Base-by-base conservation (phyloP, 495 filamentous ascomycete genomes). In the Penicillium subrubescens region DNA sequence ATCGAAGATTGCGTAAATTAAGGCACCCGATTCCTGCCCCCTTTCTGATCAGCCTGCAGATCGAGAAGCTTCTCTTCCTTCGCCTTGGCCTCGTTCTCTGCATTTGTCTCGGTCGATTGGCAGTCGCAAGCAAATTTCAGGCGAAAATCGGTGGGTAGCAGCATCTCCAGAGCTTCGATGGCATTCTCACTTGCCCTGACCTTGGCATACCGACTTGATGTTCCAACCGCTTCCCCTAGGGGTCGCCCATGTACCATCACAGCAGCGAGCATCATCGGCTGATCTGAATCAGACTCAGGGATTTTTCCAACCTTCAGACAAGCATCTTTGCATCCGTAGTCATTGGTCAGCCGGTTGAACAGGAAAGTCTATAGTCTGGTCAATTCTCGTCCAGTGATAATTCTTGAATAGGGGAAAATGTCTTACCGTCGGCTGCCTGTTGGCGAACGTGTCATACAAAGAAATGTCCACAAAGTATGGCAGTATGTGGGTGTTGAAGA, bases 401-500 rank as follows among this genome's bases (percentile, higher is more conserved):
- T 41, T 27, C 17, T 8, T 8, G 35, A 8, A 17, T 8, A 27
- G 37, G 52, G 8, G 41, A 34, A n/a, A 19, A 1, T 41, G 23
- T 52, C 73, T 75, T 74, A 86, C 84, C 5, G 80, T 91, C 1
- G 95, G 94, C 65, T 98, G 94, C 21, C 91, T 91, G 71, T 91
- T 93, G 2, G 95, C 95, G 73, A 90, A 97, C 0, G 86, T 88
- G 74, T 97, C 93, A 71, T 97, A 97, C 34, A 96, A 81, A 12
- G 81, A 76, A 89, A 98, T 97, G 75, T 98, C 92, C 66, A 87
- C 83, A 65, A 98, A 98, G 73, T 85, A 97, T 19, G 87, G 87
- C 61, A 81, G 82, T 62, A 99, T 84, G 61, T 92, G 86, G 8
- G 64, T 73, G 25, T 87, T 73, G 76, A 97, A 96, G 77, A 98